Base-by-base conservation (phyloP, 306 rosid genomes). In the Fragaria ananassa region DNA sequence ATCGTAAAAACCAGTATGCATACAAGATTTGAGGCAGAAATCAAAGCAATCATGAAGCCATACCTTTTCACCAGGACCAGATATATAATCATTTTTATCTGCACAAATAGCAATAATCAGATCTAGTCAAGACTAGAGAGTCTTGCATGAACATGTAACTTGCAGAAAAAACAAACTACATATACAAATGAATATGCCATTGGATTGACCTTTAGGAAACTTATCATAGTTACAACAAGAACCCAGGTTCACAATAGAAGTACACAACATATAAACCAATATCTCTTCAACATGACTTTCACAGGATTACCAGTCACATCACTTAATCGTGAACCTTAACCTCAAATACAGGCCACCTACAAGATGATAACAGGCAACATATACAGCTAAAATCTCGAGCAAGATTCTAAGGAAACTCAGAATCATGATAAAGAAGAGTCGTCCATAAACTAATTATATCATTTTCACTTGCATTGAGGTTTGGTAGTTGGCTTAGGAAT, bases 61-160 rank as follows among this genome's bases (percentile, higher is more conserved):
- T 84, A 92, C 97, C 93, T 87, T 88, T 47, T 73, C 86, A 35
- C 71, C 77, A 37, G 91, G 71, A 78, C 81, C 80, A 72, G 70
- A 67, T 73, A 86, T 10, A 76, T 86, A 82, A 71, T 83, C 83
- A 66, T 76, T 77, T 81, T 68, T 86, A 83, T 87, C 98, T 95
- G 96, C 90, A 90, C n/a, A 77, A 74, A 51, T 31, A 83, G 37
- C 57, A 82, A 68, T 37, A 54, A 68, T 45, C 14, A 34, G 57
- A 49, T 53, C 63, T 18, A 79, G 44, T 74, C 58, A 60, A 61
- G 39, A 13, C 6, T 21, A 14, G 15, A 68, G 15, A 58, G 42
- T 6, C 34, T 42, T 42, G 14, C 77, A 15, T 39, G 44, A 34
- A 13, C 41, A 10, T 21, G 50, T 8, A 25, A 65, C 14, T 13